Evolutionary conservation across 306 rosid genomes (phyloP).

Genomic region (Pachyrhizus erosus): DNA sequence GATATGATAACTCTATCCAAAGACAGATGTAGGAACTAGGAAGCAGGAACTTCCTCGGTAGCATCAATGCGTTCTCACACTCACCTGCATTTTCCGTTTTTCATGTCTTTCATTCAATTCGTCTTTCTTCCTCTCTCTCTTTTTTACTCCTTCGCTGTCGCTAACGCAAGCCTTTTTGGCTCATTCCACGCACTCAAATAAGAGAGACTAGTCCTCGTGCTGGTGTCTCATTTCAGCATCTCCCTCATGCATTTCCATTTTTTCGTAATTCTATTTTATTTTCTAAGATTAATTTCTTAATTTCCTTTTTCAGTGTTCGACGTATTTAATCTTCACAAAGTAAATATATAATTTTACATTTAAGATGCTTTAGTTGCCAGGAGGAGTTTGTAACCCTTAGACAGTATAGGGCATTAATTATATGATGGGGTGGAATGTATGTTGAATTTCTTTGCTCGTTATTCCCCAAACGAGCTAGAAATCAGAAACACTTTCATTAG

Average conservation of each 20-base stretch:
- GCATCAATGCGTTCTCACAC: slow-evolving; percentile 34
- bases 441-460: not conserved
- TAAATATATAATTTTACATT: not conserved
- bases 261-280: not conserved
- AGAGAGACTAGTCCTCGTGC: not conserved
- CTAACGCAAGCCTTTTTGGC: slow-evolving; percentile 44
- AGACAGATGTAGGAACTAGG: slow-evolving; percentile 39
- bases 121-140: not conserved
- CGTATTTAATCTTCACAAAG: not conserved
- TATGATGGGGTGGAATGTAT: slow-evolving; percentile 20
- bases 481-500: slow-evolving; percentile 1
- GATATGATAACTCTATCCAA: slow-evolving; percentile 19
- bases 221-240: slow-evolving; percentile 19
- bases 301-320: not conserved
- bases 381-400: not conserved
- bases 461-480: not conserved
- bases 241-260: slow-evolving; percentile 28
- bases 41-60: slow-evolving; percentile 45
- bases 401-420: not conserved
- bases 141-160: not conserved
- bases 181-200: slow-evolving; percentile 5
- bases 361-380: not conserved
- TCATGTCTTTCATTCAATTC: slow-evolving; percentile 29
- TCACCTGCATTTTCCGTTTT: slow-evolving; percentile 55
- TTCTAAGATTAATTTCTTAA: too few relatives aligned